Percentiles rank a stretch among this genome's conserved stretches.
phyloP scores from a whole-genome alignment of 176 grass and related monocot genomes.

The Elaeis guineensis region DNA sequence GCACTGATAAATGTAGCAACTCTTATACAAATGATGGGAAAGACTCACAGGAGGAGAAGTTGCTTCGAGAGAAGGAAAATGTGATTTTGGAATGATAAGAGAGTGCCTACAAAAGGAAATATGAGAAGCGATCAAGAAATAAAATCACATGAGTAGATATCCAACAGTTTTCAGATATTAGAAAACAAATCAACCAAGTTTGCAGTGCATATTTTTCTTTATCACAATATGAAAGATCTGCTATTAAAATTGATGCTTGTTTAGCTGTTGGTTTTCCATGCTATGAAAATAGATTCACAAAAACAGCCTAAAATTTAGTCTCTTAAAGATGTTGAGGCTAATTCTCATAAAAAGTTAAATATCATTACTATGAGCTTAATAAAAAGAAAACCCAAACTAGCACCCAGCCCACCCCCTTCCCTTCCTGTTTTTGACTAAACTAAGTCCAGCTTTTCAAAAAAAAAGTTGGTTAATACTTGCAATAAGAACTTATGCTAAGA shows the following conservation, averaged over 20 bases:
- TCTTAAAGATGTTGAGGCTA: neutral
- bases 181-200: too few relatives aligned
- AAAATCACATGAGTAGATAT: neutral
- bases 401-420: too few relatives aligned
- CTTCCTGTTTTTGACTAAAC: too few relatives aligned
- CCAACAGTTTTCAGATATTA: neutral
- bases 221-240: neutral
- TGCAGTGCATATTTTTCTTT: neutral
- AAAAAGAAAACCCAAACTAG: neutral
- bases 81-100: constrained; percentile 74
- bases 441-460: too few relatives aligned
- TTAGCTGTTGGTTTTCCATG: too few relatives aligned
- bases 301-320: neutral
- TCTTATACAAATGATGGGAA: neutral
- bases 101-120: constrained; percentile 45
- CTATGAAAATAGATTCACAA: constrained; percentile 2
- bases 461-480: neutral
- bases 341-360: constrained; percentile 4
- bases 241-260: too few relatives aligned
- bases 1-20: neutral
- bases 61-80: constrained; percentile 53
- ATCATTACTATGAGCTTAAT: neutral
- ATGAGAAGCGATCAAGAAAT: neutral
- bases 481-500: neutral
- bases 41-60: constrained; percentile 69